These are phyloP conservation scores for Gamsiella multidivaricata DNA, from an alignment of 192 early-diverging fungal genomes.

Conservation along the genomic window DNA sequence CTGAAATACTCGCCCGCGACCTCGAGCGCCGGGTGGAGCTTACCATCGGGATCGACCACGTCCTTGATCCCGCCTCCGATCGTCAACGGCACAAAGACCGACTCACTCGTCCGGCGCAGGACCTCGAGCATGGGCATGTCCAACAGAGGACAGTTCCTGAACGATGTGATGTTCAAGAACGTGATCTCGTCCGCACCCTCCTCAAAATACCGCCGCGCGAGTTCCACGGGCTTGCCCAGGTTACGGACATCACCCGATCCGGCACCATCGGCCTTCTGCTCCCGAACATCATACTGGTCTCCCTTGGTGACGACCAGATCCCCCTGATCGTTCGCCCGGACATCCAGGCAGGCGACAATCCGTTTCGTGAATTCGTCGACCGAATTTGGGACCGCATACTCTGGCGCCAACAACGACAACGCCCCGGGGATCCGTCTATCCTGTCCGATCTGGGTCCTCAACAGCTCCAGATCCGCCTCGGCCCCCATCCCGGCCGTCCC, in stretches of 20 bases:
- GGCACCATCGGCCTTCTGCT: slow-evolving; percentile 60
- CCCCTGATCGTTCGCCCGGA: slow-evolving; percentile 95
- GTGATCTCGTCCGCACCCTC: slow-evolving; percentile 99
- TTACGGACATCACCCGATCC: slow-evolving; percentile 77
- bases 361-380: slow-evolving; percentile 82
- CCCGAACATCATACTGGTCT: slow-evolving; percentile 98
- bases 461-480: slow-evolving; percentile 43
- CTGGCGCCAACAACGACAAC: slow-evolving; percentile 27
- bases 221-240: slow-evolving; percentile 96
- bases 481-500: too few relatives aligned
- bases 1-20: slow-evolving; percentile 99
- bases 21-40: slow-evolving; percentile 85
- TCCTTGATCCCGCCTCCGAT: slow-evolving; percentile 99
- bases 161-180: slow-evolving; percentile 98
- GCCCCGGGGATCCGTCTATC: slow-evolving; percentile 19
- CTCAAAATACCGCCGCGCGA: slow-evolving; percentile 90
- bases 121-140: slow-evolving; percentile 98
- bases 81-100: slow-evolving; percentile 98
- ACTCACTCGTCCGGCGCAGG: slow-evolving; percentile 83
- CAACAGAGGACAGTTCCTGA: slow-evolving; percentile 88
- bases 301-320: slow-evolving; percentile 99
- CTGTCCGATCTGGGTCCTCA: slow-evolving; percentile 17
- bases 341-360: slow-evolving; percentile 97
- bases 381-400: slow-evolving; percentile 12
- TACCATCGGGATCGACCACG: slow-evolving; percentile 86